Conservation (phyloP, 2,329 filamentous ascomycete genomes). For the Hymenoscyphus albidus region DNA sequence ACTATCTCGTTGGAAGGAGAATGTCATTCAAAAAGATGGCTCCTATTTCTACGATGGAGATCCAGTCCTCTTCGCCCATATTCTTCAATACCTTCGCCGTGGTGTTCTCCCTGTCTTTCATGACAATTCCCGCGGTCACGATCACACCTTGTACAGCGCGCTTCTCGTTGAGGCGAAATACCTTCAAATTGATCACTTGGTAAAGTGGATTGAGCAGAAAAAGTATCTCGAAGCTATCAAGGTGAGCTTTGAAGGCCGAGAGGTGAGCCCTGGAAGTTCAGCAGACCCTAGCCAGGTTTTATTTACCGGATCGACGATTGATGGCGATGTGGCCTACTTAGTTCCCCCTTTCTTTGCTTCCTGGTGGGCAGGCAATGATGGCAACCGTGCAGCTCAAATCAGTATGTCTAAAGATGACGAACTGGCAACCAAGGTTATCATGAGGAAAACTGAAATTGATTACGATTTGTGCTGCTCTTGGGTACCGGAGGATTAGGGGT, state of each 20-base stretch:
- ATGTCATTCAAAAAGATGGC: constrained; percentile 27
- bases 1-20: background rate
- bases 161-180: constrained; percentile 36
- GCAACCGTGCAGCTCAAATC: too few species aligned
- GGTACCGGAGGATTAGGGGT: background rate
- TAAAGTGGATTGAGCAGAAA: constrained; percentile 27
- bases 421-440: background rate
- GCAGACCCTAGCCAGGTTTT: too few species aligned
- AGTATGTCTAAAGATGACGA: too few species aligned
- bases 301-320: too few species aligned
- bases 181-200: constrained; percentile 34
- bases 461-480: background rate
- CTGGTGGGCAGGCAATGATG: too few species aligned
- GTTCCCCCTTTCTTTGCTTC: too few species aligned
- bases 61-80: constrained; percentile 35
- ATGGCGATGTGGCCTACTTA: too few species aligned
- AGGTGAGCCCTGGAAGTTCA: too few species aligned
- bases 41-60: constrained; percentile 40
- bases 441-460: background rate
- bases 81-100: constrained; percentile 36
- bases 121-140: constrained; percentile 29
- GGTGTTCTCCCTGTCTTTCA: constrained; percentile 37
- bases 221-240: background rate
- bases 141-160: constrained; percentile 33
- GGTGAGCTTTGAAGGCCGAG: background rate